Conservation (phyloP, 306 rosid genomes). For the Cicer arietinum region DNA sequence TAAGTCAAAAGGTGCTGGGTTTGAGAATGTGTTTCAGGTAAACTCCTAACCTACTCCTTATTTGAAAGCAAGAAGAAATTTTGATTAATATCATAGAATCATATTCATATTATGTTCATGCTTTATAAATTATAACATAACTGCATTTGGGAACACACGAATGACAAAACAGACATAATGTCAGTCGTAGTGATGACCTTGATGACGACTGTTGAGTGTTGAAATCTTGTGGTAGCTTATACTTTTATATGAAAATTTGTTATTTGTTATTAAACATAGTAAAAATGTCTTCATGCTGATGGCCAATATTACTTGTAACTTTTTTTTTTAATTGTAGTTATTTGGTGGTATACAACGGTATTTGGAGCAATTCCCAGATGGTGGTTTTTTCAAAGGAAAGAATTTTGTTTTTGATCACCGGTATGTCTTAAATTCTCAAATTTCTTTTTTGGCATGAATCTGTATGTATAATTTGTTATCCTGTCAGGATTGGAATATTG, state of each 20-base stretch:
- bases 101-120: neutral
- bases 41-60: constrained; percentile 4
- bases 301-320: constrained; percentile 25
- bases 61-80: neutral
- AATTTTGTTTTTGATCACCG: constrained; percentile 96
- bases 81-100: constrained; percentile 6
- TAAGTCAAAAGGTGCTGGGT: constrained; percentile 86
- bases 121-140: neutral
- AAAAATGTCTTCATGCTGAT: constrained; percentile 23
- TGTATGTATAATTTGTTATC: constrained; percentile 30
- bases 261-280: neutral
- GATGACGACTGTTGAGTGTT: constrained; percentile 28
- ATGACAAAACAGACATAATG: neutral
- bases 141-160: neutral
- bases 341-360: constrained; percentile 95
- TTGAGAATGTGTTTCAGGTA: constrained; percentile 94
- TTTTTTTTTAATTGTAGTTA: constrained; percentile 61
- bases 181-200: neutral
- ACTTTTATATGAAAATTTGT: constrained; percentile 1
- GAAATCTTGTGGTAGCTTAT: constrained; percentile 35
- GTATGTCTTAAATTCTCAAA: constrained; percentile 51
- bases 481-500: constrained; percentile 28
- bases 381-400: constrained; percentile 88
- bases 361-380: constrained; percentile 87
- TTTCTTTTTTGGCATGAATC: constrained; percentile 24